Evolutionary conservation across 1,284 basidiomycete genomes (phyloP).

Genomic region (Ustilago bromivora): DNA sequence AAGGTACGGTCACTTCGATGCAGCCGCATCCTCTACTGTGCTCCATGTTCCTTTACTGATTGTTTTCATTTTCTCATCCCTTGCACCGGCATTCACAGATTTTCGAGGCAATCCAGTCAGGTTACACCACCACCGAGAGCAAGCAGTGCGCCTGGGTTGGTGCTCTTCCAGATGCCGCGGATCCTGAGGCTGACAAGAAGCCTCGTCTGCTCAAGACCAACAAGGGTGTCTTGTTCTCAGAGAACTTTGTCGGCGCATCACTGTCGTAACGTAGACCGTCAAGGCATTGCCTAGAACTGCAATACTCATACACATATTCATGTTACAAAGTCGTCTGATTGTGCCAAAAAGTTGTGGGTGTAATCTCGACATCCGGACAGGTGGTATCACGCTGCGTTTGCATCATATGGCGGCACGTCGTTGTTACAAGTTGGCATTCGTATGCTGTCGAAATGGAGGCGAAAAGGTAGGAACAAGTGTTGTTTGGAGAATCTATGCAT

Average conservation of each 20-base stretch:
- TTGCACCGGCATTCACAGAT: conserved; percentile 39
- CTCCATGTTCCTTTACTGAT: conserved; percentile 2
- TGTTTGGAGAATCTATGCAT: conserved; percentile 33
- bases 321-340: not conserved
- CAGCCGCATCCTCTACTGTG: not conserved
- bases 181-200: conserved; percentile 63
- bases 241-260: conserved; percentile 62
- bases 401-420: too few relatives aligned
- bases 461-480: conserved; percentile 2
- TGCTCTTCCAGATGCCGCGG: conserved; percentile 54
- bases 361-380: not conserved
- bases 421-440: conserved; percentile 14
- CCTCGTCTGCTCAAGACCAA: conserved; percentile 60
- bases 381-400: not conserved
- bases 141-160: conserved; percentile 65
- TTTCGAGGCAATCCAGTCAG: conserved; percentile 69
- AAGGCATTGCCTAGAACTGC: not conserved
- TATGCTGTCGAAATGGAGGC: conserved; percentile 2
- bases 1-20: conserved; percentile 51
- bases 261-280: conserved; percentile 43
- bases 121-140: conserved; percentile 61
- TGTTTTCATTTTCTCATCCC: not conserved
- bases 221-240: conserved; percentile 57
- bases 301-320: not conserved
- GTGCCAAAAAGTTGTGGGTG: not conserved